Evolutionary conservation across 2,329 filamentous ascomycete species (phyloP), one percentile per base, ranked within the genome.

Genomic region (Cyphellophora europaea): DNA sequence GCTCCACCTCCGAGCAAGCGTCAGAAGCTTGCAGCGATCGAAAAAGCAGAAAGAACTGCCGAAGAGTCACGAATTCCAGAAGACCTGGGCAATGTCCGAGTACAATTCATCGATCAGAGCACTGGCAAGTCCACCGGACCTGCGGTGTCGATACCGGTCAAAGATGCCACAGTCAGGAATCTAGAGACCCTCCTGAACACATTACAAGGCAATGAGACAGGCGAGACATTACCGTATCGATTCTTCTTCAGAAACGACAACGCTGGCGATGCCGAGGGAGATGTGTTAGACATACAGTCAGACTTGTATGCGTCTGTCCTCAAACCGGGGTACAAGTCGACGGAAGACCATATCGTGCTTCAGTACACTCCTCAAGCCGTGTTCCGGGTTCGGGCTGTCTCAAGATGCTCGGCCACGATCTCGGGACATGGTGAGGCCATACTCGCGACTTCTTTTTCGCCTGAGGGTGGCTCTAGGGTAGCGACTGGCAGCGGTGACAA

Each of bases 351-450:
- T 19, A 64, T 81, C 16, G 67, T 70, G 27, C 68, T 81, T 11
- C 71, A 77, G 40, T 79, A 75, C 55, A 74, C 76, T 23, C 89
- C 91, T 0, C 89, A 98, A 58, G 86, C 89, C 14, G 82, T 96
- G 0, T 96, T 95, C 67, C 79, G 82, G 51, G 91, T 96, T 15
- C 87, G 91, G 51, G 82, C 86, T 8, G 87, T 95, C 27, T 89
- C 88, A 32, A 74, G 91, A 58, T 89, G 91, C 63, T 82, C 88
- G 5, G 83, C 88, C 41, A 79, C 79, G 35, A 93, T 96, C 46
- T 79, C 82, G 3, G 91, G 91, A 10, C 91, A 98, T 59, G 88
- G 87, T 25, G 83, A 94, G 57, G 79, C 88, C 3, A 96, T 96
- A 48, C 68, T 96, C 14, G 75, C 83, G 18, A 80, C 83, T 2